Base-by-base conservation (phyloP, 148 eudicot genomes). In the Simmondsia chinensis region DNA sequence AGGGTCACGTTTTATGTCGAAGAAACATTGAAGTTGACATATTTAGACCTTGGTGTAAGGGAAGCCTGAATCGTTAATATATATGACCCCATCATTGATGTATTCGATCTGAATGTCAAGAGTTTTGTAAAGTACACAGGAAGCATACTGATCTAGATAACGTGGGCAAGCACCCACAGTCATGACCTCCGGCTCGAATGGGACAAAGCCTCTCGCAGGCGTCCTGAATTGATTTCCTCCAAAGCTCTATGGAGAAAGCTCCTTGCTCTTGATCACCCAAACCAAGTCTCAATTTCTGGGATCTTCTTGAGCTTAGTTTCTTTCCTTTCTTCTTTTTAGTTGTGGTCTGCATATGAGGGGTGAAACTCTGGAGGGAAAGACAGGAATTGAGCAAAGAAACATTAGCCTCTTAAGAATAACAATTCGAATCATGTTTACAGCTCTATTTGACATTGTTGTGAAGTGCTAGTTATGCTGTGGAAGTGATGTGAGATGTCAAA, bases 191-290 rank as follows among this genome's bases (percentile, higher is more conserved):
- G 19, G 88, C 95, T 39, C 93, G 80, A 67, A 72, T 68, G 20
- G 97, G 97, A 52, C 97, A 89, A 45, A 89, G 80, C 65, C 76
- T 76, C 61, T 84, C 93, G 54, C 82, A 79, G n/a, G 94, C 88
- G 68, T 89, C 95, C 19, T 61, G 85, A 57, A 85, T 81, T 3
- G 95, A 95, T 67, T 79, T 89, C 62, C 76, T 89, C 95, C 97
- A 89, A 24, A 84, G 77, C 24, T 85, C 78, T 19, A 66, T 61
- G 9, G 97, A 89, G 57, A 71, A 70, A 43, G 45, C 74, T 7
- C 88, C 87, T 49, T 84, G 95, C 50, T 83, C 96, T 49, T 84
- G 84, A 72, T 73, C 73, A 28, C 95, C 87, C 44, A 85, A 48
- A 49, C 56, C 64, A 42, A 51, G 43, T 61, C 68, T 76, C 74